Conservation (phyloP, 345 rosid species). For the Ceriops zippeliana region DNA sequence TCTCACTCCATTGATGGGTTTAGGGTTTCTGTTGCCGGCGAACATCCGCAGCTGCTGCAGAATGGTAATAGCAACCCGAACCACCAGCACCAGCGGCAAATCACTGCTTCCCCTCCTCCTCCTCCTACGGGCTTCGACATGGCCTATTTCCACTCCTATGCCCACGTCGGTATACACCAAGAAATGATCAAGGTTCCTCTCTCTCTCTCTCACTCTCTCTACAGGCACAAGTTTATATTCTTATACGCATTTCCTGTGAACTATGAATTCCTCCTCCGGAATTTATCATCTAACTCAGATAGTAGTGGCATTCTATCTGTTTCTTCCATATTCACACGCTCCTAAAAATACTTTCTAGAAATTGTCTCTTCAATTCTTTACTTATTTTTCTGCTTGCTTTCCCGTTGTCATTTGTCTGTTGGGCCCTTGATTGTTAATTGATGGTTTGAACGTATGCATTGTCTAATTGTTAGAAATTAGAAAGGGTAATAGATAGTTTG, state of each 20-base stretch:
- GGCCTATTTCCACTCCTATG: slow-evolving; percentile 83
- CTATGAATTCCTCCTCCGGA: no score
- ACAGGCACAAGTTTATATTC: background rate
- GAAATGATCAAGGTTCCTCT: slow-evolving; percentile 85
- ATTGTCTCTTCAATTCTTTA: no score
- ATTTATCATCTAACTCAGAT: no score
- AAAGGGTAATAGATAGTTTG: no score
- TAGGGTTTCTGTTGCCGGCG: slow-evolving; percentile 49
- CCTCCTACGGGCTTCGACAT: slow-evolving; percentile 80
- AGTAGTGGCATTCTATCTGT: no score
- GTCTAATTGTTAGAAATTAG: no score
- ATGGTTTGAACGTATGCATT: no score
- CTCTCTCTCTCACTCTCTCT: background rate
- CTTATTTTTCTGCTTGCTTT: no score
- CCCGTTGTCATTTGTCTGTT: no score
- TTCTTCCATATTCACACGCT: no score
- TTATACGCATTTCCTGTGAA: background rate
- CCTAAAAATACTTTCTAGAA: no score
- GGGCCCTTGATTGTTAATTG: no score
- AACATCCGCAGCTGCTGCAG: slow-evolving; percentile 23
- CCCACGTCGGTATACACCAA: slow-evolving; percentile 93
- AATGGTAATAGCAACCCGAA: slow-evolving; percentile 6
- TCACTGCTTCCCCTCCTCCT: slow-evolving; percentile 34
- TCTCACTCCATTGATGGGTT: slow-evolving; percentile 20
- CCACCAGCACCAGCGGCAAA: slow-evolving; percentile 23